A percentile compares a stretch with the other conserved stretches of the same genome.
Evolutionary conservation across 345 rosid genomes (phyloP).

Genomic region (Isatis tinctoria): DNA sequence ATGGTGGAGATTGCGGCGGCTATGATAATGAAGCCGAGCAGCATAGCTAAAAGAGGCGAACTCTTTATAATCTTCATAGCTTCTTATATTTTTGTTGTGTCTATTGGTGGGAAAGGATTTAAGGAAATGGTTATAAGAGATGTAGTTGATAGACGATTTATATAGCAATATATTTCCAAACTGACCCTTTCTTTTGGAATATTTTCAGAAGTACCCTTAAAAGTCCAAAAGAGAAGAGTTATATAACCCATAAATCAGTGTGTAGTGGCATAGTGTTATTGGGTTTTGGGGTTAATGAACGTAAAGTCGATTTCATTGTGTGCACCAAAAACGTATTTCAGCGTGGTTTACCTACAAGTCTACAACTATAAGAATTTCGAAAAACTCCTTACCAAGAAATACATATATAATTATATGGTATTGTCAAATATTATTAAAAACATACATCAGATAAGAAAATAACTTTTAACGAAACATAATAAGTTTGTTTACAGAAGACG

Average conservation of each 20-base stretch:
- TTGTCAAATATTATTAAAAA: too few relatives aligned
- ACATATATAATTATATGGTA: too few relatives aligned
- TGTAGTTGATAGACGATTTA: slow-evolving; percentile 6
- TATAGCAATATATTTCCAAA: slow-evolving; percentile 9
- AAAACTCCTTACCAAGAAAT: neutral
- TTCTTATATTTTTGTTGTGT: slow-evolving; percentile 2
- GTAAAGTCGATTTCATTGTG: neutral
- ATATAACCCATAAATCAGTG: neutral
- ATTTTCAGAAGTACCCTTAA: slow-evolving; percentile 20
- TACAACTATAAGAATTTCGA: neutral
- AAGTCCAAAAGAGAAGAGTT: neutral
- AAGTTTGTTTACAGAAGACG: neutral
- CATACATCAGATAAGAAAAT: neutral
- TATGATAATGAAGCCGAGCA: slow-evolving; percentile 17
- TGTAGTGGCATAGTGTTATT: neutral
- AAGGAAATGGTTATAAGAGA: neutral
- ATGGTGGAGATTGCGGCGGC: slow-evolving; percentile 28
- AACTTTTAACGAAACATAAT: neutral
- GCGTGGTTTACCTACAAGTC: neutral
- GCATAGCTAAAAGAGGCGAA: slow-evolving; percentile 19
- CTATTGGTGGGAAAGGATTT: neutral
- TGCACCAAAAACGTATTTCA: neutral
- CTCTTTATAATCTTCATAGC: slow-evolving; percentile 25
- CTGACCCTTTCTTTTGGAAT: slow-evolving; percentile 5
- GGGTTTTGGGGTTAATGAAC: neutral